phyloP scores from a whole-genome alignment of 192 early-diverging fungal genomes.

The Coemansia sp. region DNA sequence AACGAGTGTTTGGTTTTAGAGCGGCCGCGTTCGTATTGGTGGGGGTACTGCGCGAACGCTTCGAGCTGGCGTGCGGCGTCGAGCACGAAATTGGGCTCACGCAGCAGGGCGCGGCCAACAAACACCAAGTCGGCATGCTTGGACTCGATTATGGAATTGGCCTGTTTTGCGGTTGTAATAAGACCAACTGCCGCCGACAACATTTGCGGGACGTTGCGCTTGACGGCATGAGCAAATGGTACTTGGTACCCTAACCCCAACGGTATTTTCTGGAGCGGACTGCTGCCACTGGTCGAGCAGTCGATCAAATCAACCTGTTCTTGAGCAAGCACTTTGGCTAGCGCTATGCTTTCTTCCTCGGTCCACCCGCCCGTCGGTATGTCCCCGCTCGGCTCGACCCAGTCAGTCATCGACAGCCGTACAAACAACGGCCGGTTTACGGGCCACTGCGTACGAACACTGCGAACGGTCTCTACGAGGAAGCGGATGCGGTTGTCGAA shows the following conservation, averaged over 20 bases:
- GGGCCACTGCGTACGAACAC: conserved; percentile 71
- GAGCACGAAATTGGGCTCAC: conserved; percentile 66
- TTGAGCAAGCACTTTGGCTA: conserved; percentile 55
- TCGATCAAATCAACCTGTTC: conserved; percentile 87
- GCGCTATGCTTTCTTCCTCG: conserved; percentile 66
- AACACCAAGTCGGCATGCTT: conserved; percentile 73
- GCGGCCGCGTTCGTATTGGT: conserved; percentile 62
- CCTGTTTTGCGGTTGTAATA: conserved; percentile 65
- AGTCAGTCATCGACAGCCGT: conserved; percentile 78
- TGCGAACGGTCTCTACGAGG: conserved; percentile 64
- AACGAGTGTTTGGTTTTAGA: conserved; percentile 28
- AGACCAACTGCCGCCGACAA: conserved; percentile 65
- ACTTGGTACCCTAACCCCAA: conserved; percentile 63
- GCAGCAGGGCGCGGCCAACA: conserved; percentile 66
- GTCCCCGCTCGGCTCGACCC: conserved; percentile 51
- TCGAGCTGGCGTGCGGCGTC: conserved; percentile 65
- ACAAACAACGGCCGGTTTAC: conserved; percentile 79
- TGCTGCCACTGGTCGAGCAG: conserved; percentile 73
- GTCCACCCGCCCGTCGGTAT: conserved; percentile 62
- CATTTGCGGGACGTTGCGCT: conserved; percentile 57
- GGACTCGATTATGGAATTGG: conserved; percentile 63
- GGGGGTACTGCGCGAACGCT: conserved; percentile 59
- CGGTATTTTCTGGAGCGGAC: conserved; percentile 54
- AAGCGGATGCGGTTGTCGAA: conserved; percentile 85
- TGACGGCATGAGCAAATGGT: conserved; percentile 64